Base-by-base conservation (phyloP, 2,329 filamentous ascomycete genomes). In the Exophiala lecanii-corni region DNA sequence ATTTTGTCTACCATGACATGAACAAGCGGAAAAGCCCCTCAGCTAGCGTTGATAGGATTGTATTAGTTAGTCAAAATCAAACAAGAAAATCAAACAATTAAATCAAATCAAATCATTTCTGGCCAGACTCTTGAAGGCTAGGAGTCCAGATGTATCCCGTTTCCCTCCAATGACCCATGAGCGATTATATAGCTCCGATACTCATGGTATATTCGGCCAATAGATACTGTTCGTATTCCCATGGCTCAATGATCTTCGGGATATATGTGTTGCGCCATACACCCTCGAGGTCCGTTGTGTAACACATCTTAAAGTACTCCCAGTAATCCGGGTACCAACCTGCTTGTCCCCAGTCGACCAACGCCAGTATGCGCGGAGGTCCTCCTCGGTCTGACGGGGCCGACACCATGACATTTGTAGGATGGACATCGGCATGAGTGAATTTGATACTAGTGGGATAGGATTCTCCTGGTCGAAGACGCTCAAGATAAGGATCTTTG, bases 391-490 rank as follows among this genome's bases (percentile, higher is more conserved):
- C 31, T 10, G 43, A 19, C 15, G 43, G 13, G 3, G 53, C 50
- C 13, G 55, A 55, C 17, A 62, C 32, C n/a, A 64, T 56, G 28
- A 65, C 55, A 31, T 64, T 65, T 31, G 55, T 59, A 21, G 39
- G 59, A 48, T 64, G 59, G 25, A 66, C 55, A 52, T 66, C 62
- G 18, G 51, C 55, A 48, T 64, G 61, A 6, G 60, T 64, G 37
- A 63, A 63, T 20, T 55, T 59, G 26, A 65, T 63, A n/a, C n/a
- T n/a, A n/a, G n/a, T n/a, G n/a, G n/a, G n/a, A n/a, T n/a, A n/a
- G n/a, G n/a, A n/a, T n/a, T n/a, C n/a, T n/a, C n/a, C n/a, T n/a
- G n/a, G n/a, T n/a, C n/a, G n/a, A n/a, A n/a, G n/a, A n/a, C n/a
- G n/a, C n/a, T n/a, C n/a, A n/a, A n/a, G n/a, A n/a, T n/a, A n/a